Evolutionary conservation across 2,329 filamentous ascomycete species (phyloP).

Genomic region (Boeremia lycopersici): DNA sequence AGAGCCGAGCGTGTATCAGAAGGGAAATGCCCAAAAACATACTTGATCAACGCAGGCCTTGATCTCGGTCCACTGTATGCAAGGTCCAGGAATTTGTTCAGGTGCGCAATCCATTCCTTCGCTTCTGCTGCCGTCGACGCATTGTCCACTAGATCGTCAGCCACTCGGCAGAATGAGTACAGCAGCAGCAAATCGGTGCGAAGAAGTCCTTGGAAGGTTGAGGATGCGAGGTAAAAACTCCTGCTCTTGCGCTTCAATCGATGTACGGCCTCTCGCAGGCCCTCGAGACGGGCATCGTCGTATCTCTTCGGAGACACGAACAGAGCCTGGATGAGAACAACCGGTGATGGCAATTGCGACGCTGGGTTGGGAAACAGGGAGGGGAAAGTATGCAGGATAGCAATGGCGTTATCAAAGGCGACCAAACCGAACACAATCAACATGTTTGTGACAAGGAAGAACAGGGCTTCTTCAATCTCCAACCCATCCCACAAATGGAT

Average conservation of each 20-base stretch:
- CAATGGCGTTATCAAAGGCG: conserved; percentile 72
- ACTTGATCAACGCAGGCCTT: conserved; percentile 28
- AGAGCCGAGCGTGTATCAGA: conserved; percentile 60
- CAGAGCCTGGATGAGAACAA: conserved; percentile 60
- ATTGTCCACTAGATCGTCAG: conserved; percentile 75
- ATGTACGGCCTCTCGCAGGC: conserved; percentile 63
- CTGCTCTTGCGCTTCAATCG: conserved; percentile 69
- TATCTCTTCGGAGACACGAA: conserved; percentile 57
- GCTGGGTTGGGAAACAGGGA: conserved; percentile 58
- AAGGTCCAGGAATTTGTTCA: conserved; percentile 63
- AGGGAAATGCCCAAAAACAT: conserved; percentile 60
- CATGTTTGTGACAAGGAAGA: conserved; percentile 73
- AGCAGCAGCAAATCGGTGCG: conserved; percentile 71
- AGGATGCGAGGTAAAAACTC: conserved; percentile 75
- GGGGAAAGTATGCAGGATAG: conserved; percentile 69
- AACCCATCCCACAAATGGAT: conserved; percentile 67
- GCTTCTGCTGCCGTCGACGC: conserved; percentile 61
- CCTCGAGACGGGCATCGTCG: conserved; percentile 62
- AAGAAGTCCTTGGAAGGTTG: conserved; percentile 70
- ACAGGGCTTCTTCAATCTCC: conserved; percentile 75
- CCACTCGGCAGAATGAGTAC: conserved; percentile 76
- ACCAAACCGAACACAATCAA: conserved; percentile 72
- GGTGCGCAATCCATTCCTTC: conserved; percentile 62
- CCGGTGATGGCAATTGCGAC: conserved; percentile 56
- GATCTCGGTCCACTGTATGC: conserved; percentile 49